Percentiles rank a stretch among this genome's conserved stretches.
phyloP scores from a whole-genome alignment of 768 basidiomycete species.

The Inosperma sp. region DNA sequence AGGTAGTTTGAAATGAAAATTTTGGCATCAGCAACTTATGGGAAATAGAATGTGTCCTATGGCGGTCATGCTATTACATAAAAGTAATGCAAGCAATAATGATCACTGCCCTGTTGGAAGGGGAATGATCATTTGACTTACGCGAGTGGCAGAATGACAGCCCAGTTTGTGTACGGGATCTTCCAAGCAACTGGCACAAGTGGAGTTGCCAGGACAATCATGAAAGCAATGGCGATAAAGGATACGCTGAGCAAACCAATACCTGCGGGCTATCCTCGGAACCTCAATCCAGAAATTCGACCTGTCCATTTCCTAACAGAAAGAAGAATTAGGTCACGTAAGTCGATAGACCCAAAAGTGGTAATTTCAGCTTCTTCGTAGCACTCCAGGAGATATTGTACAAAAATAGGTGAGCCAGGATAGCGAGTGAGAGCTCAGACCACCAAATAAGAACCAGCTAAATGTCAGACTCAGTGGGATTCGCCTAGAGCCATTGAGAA shows the following conservation, averaged over 20 bases:
- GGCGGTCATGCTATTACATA: slow-evolving; percentile 51
- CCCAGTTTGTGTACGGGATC: slow-evolving; percentile 62
- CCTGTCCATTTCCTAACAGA: slow-evolving; percentile 66
- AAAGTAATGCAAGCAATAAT: slow-evolving; percentile 8
- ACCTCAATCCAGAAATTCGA: slow-evolving; percentile 91
- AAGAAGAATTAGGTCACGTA: neutral
- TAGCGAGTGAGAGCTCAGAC: slow-evolving; percentile 59
- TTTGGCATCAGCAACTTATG: slow-evolving; percentile 36
- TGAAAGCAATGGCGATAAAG: slow-evolving; percentile 44
- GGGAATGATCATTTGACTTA: slow-evolving; percentile 32
- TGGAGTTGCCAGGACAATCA: slow-evolving; percentile 51
- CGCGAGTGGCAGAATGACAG: slow-evolving; percentile 73
- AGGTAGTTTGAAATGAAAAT: slow-evolving; percentile 8
- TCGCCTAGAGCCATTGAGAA: neutral
- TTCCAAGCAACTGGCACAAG: slow-evolving; percentile 61
- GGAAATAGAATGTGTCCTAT: slow-evolving; percentile 72
- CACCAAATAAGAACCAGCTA: slow-evolving; percentile 78
- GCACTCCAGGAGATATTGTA: slow-evolving; percentile 78
- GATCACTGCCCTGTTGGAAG: slow-evolving; percentile 1
- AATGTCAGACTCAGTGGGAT: neutral
- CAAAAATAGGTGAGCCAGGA: slow-evolving; percentile 68
- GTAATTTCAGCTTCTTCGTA: slow-evolving; percentile 52
- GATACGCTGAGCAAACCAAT: slow-evolving; percentile 60
- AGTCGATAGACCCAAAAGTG: neutral
- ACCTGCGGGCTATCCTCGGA: slow-evolving; percentile 77